Conservation (phyloP, 129 eudicot genomes). For the Cynara cardunculus region DNA sequence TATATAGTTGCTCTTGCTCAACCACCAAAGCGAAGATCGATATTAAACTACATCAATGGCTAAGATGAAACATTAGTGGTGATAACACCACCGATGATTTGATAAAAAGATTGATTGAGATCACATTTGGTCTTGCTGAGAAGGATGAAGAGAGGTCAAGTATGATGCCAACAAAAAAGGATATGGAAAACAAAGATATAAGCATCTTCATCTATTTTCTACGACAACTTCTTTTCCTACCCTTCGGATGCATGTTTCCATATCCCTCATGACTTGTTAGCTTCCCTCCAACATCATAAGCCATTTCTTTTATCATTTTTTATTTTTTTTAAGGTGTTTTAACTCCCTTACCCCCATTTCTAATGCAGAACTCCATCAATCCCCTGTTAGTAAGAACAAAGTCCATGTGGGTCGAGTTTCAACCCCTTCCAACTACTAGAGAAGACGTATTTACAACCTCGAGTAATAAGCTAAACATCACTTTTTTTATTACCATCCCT, state of each 20-base stretch:
- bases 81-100: not conserved
- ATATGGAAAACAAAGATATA: too few species aligned
- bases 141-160: not conserved
- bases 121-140: not conserved
- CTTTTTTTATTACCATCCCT: too few species aligned
- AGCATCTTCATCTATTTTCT: not conserved
- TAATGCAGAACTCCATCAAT: not conserved
- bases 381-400: too few species aligned
- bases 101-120: not conserved
- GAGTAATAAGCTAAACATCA: too few species aligned
- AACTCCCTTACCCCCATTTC: slow-evolving; percentile 3
- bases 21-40: not conserved
- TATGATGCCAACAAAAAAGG: not conserved
- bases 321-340: too few species aligned
- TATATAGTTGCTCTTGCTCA: not conserved
- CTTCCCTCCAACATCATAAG: not conserved
- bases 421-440: too few species aligned
- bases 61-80: not conserved
- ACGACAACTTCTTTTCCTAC: not conserved
- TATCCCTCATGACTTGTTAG: not conserved
- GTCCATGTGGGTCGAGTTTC: too few species aligned
- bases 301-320: not conserved
- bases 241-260: not conserved
- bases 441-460: too few species aligned
- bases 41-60: not conserved